Evolutionary conservation across 176 grass and related monocot genomes (phyloP).

Genomic region (Oryza glaberrima): DNA sequence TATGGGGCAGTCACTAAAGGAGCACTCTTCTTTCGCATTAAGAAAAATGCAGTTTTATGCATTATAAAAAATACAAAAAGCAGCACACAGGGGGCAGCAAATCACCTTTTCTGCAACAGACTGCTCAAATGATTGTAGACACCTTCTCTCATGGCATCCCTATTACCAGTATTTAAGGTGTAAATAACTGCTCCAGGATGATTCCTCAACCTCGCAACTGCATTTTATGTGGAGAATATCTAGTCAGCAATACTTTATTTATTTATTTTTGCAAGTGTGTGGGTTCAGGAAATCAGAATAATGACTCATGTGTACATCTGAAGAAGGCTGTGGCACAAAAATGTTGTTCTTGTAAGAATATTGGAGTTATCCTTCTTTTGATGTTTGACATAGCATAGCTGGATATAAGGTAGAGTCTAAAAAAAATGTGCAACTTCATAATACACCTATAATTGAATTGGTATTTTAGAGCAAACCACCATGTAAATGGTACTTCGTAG

Average conservation of each 20-base stretch:
- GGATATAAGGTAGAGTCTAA: background rate
- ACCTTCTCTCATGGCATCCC: constrained; percentile 66
- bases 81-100: constrained; percentile 1
- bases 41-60: background rate
- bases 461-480: background rate
- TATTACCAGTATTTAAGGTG: constrained; percentile 65
- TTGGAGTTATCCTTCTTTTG: constrained; percentile 4
- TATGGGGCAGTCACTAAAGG: constrained; percentile 1
- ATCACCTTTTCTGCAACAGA: constrained; percentile 60
- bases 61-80: constrained; percentile 21
- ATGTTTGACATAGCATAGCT: background rate
- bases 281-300: background rate
- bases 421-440: background rate
- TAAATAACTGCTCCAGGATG: constrained; percentile 83
- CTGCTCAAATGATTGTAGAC: constrained; percentile 67
- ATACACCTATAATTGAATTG: background rate
- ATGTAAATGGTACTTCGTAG: constrained; percentile 2
- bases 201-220: constrained; percentile 94
- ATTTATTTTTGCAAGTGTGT: background rate
- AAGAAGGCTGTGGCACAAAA: constrained; percentile 12
- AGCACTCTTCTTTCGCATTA: background rate
- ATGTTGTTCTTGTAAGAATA: background rate
- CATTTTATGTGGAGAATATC: constrained; percentile 21
- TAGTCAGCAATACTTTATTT: background rate
- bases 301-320: background rate